Evolutionary conservation across 495 filamentous ascomycete species (phyloP).

Genomic region (Penicillium waksmanii): DNA sequence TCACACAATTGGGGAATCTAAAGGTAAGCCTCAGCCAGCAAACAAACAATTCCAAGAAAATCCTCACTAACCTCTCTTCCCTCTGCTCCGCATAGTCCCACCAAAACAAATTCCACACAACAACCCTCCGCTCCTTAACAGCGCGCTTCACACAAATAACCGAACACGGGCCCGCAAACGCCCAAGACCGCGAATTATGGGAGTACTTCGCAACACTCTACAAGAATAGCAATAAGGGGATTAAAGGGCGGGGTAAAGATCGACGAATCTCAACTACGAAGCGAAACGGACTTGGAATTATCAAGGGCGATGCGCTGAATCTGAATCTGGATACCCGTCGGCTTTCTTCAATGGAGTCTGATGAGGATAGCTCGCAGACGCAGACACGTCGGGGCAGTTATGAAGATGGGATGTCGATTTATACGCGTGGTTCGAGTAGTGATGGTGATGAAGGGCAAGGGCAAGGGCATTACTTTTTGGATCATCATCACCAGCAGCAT

Average conservation of each 20-base stretch:
- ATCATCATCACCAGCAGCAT: too few species aligned
- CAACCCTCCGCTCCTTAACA: conserved; percentile 73
- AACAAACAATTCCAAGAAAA: too few species aligned
- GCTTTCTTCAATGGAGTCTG: conserved; percentile 25
- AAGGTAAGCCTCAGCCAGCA: conserved; percentile 58
- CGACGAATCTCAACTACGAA: conserved; percentile 51
- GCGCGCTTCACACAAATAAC: conserved; percentile 62
- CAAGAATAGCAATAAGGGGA: conserved; percentile 94
- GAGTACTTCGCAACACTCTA: conserved; percentile 86
- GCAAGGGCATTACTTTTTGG: too few species aligned
- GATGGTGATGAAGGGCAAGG: conserved; percentile 34
- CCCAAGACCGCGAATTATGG: conserved; percentile 77
- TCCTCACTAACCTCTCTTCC: neutral
- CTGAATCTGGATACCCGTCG: conserved; percentile 2
- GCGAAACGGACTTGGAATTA: conserved; percentile 18
- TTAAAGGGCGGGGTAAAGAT: conserved; percentile 90
- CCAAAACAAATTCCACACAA: conserved; percentile 88
- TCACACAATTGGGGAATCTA: conserved; percentile 86
- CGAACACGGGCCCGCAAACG: conserved; percentile 63
- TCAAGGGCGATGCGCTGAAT: conserved; percentile 15
- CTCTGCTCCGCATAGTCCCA: conserved; percentile 64
- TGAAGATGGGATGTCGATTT: conserved; percentile 36
- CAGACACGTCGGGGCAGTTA: conserved; percentile 22
- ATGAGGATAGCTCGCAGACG: conserved; percentile 25
- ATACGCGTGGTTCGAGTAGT: conserved; percentile 40